These are phyloP conservation scores for Aspergillus sp. DNA, from an alignment of 2,329 filamentous ascomycete species.

Conservation along the genomic window DNA sequence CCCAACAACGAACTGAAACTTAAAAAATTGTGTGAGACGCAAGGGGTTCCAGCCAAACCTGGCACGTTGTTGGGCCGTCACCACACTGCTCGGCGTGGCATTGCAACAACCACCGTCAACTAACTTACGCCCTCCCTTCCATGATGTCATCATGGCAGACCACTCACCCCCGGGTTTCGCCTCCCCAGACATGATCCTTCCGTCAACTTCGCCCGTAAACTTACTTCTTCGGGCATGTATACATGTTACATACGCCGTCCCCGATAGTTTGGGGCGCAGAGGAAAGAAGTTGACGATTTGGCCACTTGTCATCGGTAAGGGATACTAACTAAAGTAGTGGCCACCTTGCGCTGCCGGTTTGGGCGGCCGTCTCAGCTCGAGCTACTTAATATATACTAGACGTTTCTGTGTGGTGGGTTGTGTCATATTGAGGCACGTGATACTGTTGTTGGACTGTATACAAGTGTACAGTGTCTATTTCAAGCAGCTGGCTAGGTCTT, in stretches of 20 bases:
- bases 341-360: background rate
- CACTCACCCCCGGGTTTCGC: background rate
- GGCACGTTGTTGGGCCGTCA: constrained; percentile 1
- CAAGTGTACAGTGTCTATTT: background rate
- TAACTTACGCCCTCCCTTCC: background rate
- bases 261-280: background rate
- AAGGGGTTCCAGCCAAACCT: background rate
- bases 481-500: background rate
- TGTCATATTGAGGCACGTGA: background rate
- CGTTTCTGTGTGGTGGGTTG: background rate
- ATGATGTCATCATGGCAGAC: background rate
- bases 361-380: background rate
- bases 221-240: background rate
- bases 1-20: background rate
- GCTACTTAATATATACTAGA: background rate
- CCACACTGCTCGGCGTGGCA: background rate
- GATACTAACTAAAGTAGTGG: background rate
- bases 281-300: background rate
- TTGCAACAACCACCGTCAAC: background rate
- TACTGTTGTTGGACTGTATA: too few relatives aligned
- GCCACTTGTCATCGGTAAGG: background rate
- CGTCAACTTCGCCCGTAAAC: too few relatives aligned
- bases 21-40: background rate
- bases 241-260: background rate
- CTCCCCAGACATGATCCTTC: background rate